phyloP scores from a whole-genome alignment of 331 rosid genomes.

The Rhamnella rubrinervis region DNA sequence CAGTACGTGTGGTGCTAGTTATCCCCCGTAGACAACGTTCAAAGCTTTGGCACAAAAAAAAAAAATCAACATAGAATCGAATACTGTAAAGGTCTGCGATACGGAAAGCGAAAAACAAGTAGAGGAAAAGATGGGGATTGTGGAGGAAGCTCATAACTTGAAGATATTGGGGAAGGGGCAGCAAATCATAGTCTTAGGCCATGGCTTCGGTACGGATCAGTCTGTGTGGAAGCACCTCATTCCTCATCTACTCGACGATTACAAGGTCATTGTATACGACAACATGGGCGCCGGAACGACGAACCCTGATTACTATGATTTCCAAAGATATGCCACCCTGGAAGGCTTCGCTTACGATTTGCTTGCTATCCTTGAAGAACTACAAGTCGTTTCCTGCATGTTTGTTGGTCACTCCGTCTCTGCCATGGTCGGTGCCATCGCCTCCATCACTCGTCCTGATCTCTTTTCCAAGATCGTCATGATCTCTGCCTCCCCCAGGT shows the following conservation, averaged over 20 bases:
- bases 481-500: slow-evolving; percentile 75
- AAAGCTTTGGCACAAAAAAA: background rate
- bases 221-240: slow-evolving; percentile 74
- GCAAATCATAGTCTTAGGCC: slow-evolving; percentile 50
- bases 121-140: slow-evolving; percentile 50
- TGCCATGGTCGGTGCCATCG: slow-evolving; percentile 67
- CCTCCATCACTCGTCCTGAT: slow-evolving; percentile 68
- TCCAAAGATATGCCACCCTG: slow-evolving; percentile 55
- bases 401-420: slow-evolving; percentile 87
- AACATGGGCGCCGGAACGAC: slow-evolving; percentile 90
- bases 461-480: slow-evolving; percentile 62
- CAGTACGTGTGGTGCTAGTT: slow-evolving; percentile 5
- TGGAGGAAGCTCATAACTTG: slow-evolving; percentile 74
- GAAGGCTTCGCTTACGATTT: slow-evolving; percentile 71
- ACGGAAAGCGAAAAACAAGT: background rate
- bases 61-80: background rate
- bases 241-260: slow-evolving; percentile 55
- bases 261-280: slow-evolving; percentile 55
- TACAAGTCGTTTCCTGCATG: slow-evolving; percentile 48
- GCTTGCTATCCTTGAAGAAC: slow-evolving; percentile 66
- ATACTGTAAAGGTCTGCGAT: background rate
- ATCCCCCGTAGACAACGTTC: background rate
- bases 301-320: slow-evolving; percentile 80
- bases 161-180: slow-evolving; percentile 53
- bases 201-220: slow-evolving; percentile 80